Percentiles rank a stretch among this genome's conserved stretches.
Conservation (phyloP, 257 asterid species). For the Capsicum rhomboideum region DNA sequence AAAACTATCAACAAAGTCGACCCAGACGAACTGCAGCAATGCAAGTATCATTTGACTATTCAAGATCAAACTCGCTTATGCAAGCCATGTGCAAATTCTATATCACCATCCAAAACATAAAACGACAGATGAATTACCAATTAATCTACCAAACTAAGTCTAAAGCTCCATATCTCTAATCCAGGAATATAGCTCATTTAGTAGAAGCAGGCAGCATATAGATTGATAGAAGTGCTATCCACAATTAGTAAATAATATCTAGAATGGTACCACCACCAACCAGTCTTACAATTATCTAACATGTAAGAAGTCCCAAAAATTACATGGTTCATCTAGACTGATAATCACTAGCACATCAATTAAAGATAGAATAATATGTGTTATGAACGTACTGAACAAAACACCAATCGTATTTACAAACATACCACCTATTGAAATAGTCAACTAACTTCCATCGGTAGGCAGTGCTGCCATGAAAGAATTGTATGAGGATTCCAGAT, state of each 20-base stretch:
- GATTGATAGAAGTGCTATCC: neutral
- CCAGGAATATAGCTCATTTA: neutral
- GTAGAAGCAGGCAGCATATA: too few relatives aligned
- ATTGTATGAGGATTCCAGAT: slow-evolving; percentile 85
- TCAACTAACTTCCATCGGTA: slow-evolving; percentile 45
- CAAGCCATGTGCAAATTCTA: neutral
- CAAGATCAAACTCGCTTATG: neutral
- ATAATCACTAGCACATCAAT: neutral
- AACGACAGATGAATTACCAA: neutral
- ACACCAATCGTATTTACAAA: neutral
- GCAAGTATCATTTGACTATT: neutral
- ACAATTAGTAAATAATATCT: neutral
- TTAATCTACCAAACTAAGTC: neutral
- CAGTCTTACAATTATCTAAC: neutral
- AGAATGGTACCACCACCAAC: neutral
- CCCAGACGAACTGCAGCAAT: neutral
- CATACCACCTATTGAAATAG: neutral
- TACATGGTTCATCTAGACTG: neutral
- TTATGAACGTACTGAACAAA: neutral
- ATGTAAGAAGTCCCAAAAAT: neutral
- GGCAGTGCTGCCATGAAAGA: slow-evolving; percentile 91
- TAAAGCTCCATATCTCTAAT: neutral
- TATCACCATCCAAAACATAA: neutral
- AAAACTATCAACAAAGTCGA: neutral
- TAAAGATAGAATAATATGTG: neutral